Evolutionary conservation across 2,329 filamentous ascomycete genomes (phyloP).

Genomic region (Pseudogymnoascus sp.): DNA sequence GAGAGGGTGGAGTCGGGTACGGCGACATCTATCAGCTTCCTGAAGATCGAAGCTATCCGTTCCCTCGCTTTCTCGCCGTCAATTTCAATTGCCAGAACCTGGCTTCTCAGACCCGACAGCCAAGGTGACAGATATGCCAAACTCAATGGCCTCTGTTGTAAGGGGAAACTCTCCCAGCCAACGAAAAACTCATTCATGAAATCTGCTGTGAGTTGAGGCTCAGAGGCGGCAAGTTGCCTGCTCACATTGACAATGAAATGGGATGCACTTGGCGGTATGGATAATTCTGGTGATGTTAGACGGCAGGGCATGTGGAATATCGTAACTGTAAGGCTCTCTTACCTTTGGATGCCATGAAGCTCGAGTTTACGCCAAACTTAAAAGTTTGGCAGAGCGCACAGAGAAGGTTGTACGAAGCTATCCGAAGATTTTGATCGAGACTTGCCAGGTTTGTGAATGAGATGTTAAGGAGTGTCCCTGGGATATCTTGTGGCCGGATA

Average conservation of each 20-base stretch:
- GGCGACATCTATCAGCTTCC: slow-evolving; percentile 59
- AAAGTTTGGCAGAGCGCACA: slow-evolving; percentile 61
- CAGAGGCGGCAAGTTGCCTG: slow-evolving; percentile 52
- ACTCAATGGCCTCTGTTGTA: slow-evolving; percentile 59
- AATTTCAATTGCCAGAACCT: slow-evolving; percentile 48
- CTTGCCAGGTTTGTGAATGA: slow-evolving; percentile 60
- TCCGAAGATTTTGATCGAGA: slow-evolving; percentile 49
- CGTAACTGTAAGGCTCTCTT: slow-evolving; percentile 16
- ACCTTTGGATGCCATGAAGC: slow-evolving; percentile 57
- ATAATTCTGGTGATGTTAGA: slow-evolving; percentile 43
- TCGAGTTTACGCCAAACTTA: slow-evolving; percentile 55
- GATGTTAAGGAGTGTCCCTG: slow-evolving; percentile 60
- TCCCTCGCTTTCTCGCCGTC: slow-evolving; percentile 61
- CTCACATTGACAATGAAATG: slow-evolving; percentile 60
- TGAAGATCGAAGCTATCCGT: slow-evolving; percentile 54
- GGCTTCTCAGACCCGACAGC: slow-evolving; percentile 53
- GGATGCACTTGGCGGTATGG: slow-evolving; percentile 55
- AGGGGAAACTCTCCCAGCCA: slow-evolving; percentile 61
- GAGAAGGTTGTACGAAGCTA: slow-evolving; percentile 60
- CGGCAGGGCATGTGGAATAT: neutral
- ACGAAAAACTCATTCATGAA: slow-evolving; percentile 69
- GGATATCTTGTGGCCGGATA: slow-evolving; percentile 62
- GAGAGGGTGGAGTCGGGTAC: slow-evolving; percentile 52
- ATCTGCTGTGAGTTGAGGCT: slow-evolving; percentile 60
- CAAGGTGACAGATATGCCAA: slow-evolving; percentile 65